A percentile compares a stretch with the other conserved stretches of the same genome.
These are phyloP conservation scores for Boletellus emodensis DNA, from an alignment of 768 basidiomycete genomes.

Conservation along the genomic window DNA sequence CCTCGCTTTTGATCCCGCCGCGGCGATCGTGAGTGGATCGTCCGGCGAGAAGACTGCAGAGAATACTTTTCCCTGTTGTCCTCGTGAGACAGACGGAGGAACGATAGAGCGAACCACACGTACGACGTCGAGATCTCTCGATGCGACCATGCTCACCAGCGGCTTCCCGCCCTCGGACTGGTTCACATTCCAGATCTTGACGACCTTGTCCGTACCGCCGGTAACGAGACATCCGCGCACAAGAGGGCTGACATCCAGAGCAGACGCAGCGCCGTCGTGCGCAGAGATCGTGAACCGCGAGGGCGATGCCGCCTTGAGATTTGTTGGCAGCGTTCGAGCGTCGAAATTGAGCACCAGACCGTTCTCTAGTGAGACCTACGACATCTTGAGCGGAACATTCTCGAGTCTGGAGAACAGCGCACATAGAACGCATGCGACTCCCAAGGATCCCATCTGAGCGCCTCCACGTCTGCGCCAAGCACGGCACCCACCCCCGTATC, in stretches of 20 bases:
- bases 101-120: constrained; percentile 23
- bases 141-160: constrained; percentile 78
- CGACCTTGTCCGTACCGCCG: constrained; percentile 91
- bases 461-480: constrained; percentile 91
- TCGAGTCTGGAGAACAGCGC: constrained; percentile 25
- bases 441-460: constrained; percentile 95
- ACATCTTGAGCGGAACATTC: not conserved
- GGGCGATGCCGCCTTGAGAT: constrained; percentile 58
- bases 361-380: constrained; percentile 89
- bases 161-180: constrained; percentile 58
- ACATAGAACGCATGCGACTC: constrained; percentile 85
- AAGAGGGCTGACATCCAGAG: constrained; percentile 87
- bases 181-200: constrained; percentile 95
- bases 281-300: constrained; percentile 87
- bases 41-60: constrained; percentile 90
- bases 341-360: constrained; percentile 93
- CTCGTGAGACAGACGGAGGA: not conserved
- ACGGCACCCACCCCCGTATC: constrained; percentile 79
- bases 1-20: constrained; percentile 91
- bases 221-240: constrained; percentile 89
- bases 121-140: constrained; percentile 89
- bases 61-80: constrained; percentile 88
- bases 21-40: constrained; percentile 88
- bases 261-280: constrained; percentile 86
- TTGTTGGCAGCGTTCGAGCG: constrained; percentile 73